These are phyloP conservation scores for Paramecium primaurelia DNA, from an alignment of 73 alveolate species.

Conservation along the genomic window DNA sequence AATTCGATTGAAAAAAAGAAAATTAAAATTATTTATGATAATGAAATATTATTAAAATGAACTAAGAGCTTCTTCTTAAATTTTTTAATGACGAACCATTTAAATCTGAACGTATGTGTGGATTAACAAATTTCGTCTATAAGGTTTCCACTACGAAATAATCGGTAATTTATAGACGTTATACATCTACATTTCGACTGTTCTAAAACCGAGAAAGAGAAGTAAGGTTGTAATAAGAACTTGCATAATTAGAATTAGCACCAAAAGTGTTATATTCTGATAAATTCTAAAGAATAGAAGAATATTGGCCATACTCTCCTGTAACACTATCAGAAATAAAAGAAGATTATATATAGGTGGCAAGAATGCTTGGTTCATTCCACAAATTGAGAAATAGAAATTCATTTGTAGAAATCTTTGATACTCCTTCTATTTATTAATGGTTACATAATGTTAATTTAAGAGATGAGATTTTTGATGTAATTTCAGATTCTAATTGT, in stretches of 20 bases:
- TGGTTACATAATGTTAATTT: not conserved
- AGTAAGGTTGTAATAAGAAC: not conserved
- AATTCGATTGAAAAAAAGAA: not conserved
- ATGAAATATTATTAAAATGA: not conserved
- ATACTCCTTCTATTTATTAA: not conserved
- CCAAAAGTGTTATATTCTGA: constrained; percentile 13
- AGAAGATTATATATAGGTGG: not conserved
- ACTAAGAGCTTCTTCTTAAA: not conserved
- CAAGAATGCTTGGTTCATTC: constrained; percentile 36
- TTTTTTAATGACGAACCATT: not conserved
- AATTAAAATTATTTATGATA: not conserved
- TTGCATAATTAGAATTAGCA: not conserved
- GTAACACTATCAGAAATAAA: not conserved
- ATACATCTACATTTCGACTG: not conserved
- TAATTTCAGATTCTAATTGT: not conserved
- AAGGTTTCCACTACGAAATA: not conserved
- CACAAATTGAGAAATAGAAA: constrained; percentile 17
- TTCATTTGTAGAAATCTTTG: not conserved
- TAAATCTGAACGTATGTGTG: constrained; percentile 7
- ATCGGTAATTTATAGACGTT: not conserved
- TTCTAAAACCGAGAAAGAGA: constrained; percentile 32
- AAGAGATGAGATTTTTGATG: not conserved
- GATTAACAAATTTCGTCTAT: constrained; percentile 33
- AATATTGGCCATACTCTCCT: not conserved
- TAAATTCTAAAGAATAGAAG: not conserved